phyloP scores from a whole-genome alignment of 441 rosid genomes.

The Populus hybrid region DNA sequence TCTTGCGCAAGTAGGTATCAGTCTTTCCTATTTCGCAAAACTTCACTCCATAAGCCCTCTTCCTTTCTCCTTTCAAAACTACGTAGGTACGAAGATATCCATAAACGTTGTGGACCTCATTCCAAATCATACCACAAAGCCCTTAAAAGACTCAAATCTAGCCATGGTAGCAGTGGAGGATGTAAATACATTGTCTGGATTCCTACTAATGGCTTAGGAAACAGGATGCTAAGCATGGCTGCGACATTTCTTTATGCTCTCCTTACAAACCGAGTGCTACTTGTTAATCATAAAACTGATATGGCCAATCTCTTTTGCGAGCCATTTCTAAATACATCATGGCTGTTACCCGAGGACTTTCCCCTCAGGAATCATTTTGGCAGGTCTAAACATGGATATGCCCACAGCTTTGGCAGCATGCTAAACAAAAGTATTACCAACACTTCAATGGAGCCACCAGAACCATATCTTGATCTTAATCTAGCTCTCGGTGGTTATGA shows the following conservation, averaged over 20 bases:
- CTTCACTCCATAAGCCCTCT: slow-evolving; percentile 20
- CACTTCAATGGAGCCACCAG: slow-evolving; percentile 11
- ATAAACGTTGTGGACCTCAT: slow-evolving; percentile 20
- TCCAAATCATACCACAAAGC: slow-evolving; percentile 12
- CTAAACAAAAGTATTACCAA: slow-evolving; percentile 23
- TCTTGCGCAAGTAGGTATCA: slow-evolving; percentile 25
- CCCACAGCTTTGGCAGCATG: slow-evolving; percentile 32
- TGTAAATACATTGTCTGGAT: slow-evolving; percentile 26
- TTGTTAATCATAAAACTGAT: slow-evolving; percentile 27
- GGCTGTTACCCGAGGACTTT: slow-evolving; percentile 35
- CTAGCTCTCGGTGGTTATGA: slow-evolving; percentile 40
- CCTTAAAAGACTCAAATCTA: not conserved
- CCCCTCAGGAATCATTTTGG: slow-evolving; percentile 10
- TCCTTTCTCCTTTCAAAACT: slow-evolving; percentile 20
- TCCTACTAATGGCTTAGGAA: slow-evolving; percentile 44
- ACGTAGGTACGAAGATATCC: slow-evolving; percentile 18
- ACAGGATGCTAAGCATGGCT: slow-evolving; percentile 42
- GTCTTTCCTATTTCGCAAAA: slow-evolving; percentile 12
- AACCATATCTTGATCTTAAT: slow-evolving; percentile 37
- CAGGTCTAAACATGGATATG: not conserved
- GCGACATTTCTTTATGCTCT: slow-evolving; percentile 56
- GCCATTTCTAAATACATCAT: slow-evolving; percentile 49
- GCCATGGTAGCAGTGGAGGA: not conserved
- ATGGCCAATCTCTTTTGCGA: slow-evolving; percentile 48
- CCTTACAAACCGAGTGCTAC: slow-evolving; percentile 46